These are phyloP conservation scores for Hypoxylon rubiginosum DNA, from an alignment of 2,329 filamentous ascomycete species.

Conservation along the genomic window DNA sequence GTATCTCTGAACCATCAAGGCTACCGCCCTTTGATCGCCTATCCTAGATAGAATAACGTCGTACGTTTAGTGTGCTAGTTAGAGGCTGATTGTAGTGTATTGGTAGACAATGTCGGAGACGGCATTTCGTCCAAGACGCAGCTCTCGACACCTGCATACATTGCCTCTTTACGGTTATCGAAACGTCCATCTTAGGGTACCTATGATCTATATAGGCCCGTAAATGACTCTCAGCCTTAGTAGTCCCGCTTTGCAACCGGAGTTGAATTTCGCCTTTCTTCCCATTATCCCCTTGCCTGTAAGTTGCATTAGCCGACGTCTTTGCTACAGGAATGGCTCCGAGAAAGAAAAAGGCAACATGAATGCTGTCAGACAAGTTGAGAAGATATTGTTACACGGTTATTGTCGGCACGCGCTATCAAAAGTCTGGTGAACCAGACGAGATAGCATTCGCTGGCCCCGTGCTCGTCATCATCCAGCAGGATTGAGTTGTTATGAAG, in stretches of 20 bases:
- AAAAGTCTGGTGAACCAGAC: conserved; percentile 41
- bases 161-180: not conserved
- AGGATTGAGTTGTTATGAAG: conserved; percentile 7
- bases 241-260: not conserved
- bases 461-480: conserved; percentile 65
- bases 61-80: not conserved
- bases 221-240: not conserved
- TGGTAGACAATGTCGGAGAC: not conserved
- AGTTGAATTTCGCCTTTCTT: not conserved
- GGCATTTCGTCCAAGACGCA: not conserved
- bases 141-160: not conserved
- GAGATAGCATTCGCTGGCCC: conserved; percentile 62
- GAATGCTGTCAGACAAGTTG: conserved; percentile 66
- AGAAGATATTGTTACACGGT: conserved; percentile 76
- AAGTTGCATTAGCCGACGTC: conserved; percentile 10
- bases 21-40: not conserved
- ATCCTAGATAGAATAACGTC: not conserved
- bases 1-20: not conserved
- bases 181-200: not conserved
- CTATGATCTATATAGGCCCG: not conserved
- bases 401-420: conserved; percentile 67
- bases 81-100: not conserved
- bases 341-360: not conserved
- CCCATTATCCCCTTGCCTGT: not conserved
- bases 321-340: not conserved